Percentiles rank a stretch among this genome's conserved stretches.
Evolutionary conservation across 1,284 basidiomycete species (phyloP).

Genomic region (Athelia psychrophila): DNA sequence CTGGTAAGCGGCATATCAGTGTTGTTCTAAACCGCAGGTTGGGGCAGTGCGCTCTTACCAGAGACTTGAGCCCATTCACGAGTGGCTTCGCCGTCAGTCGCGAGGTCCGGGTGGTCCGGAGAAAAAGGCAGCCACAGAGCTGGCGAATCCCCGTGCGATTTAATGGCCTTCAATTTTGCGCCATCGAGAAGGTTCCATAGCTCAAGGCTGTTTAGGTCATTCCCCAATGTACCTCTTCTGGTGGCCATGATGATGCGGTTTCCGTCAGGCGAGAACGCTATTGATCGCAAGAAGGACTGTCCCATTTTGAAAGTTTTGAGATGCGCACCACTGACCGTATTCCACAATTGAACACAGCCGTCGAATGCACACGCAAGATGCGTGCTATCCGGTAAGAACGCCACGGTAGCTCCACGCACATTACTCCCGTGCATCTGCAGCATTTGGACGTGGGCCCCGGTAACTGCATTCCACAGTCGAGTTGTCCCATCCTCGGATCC

Average conservation of each 20-base stretch:
- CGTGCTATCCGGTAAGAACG: constrained; percentile 11
- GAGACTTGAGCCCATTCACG: not conserved
- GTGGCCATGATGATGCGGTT: not conserved
- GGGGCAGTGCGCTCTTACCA: not conserved
- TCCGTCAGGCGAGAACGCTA: not conserved
- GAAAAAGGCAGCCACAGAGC: no score
- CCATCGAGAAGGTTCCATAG: no score
- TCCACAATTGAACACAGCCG: constrained; percentile 12
- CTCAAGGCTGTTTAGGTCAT: no score
- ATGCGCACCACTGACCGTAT: constrained; percentile 4
- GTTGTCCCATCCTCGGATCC: constrained; percentile 11
- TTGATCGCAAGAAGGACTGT: not conserved
- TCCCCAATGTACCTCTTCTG: no score
- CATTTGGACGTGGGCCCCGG: constrained; percentile 3
- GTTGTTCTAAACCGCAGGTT: not conserved
- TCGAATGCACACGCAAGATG: constrained; percentile 11
- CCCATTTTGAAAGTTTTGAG: not conserved
- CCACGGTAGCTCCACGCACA: constrained; percentile 9
- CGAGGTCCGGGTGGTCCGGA: no score
- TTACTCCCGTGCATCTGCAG: constrained; percentile 10
- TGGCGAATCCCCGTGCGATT: no score
- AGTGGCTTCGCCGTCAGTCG: not conserved
- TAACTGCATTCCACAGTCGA: constrained; percentile 15
- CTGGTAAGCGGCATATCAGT: not conserved
- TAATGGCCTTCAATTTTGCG: no score